A percentile compares a stretch with the other conserved stretches of the same genome.
Evolutionary conservation across 768 basidiomycete genomes (phyloP).

Genomic region (Leccinum obscurum): DNA sequence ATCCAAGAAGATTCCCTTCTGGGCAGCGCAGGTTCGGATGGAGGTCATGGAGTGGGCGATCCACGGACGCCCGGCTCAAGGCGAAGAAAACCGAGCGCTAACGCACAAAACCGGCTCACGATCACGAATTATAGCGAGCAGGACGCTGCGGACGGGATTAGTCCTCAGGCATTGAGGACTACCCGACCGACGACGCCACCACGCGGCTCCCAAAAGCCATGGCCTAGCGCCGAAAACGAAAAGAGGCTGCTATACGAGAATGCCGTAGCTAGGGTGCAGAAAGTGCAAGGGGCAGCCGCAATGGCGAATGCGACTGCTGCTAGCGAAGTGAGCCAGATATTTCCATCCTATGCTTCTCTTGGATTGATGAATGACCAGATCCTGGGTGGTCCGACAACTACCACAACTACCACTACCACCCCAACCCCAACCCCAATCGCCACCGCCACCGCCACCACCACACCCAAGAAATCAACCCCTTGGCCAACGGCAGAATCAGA

Average conservation of each 20-base stretch:
- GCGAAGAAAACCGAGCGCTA: slow-evolving; percentile 36
- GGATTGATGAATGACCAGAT: slow-evolving; percentile 15
- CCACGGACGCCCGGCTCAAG: slow-evolving; percentile 15
- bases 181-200: slow-evolving; percentile 26
- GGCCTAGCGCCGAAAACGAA: slow-evolving; percentile 45
- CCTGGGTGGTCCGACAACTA: neutral
- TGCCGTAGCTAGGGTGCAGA: slow-evolving; percentile 41
- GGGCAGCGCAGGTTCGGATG: slow-evolving; percentile 8
- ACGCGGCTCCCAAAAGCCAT: slow-evolving; percentile 23
- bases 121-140: slow-evolving; percentile 35
- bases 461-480: slow-evolving; percentile 19
- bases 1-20: slow-evolving; percentile 24
- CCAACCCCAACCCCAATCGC: too few relatives aligned
- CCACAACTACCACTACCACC: neutral
- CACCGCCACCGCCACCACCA: neutral
- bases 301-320: slow-evolving; percentile 28
- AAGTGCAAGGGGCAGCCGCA: slow-evolving; percentile 36
- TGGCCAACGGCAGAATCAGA: slow-evolving; percentile 79
- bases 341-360: neutral
- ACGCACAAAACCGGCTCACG: slow-evolving; percentile 38
- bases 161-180: slow-evolving; percentile 18
- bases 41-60: neutral
- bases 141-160: slow-evolving; percentile 27
- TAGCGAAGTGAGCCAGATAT: slow-evolving; percentile 23
- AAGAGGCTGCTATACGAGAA: slow-evolving; percentile 41